Conservation (phyloP, 2,329 filamentous ascomycete genomes). For the Raffaelea albimanens region DNA sequence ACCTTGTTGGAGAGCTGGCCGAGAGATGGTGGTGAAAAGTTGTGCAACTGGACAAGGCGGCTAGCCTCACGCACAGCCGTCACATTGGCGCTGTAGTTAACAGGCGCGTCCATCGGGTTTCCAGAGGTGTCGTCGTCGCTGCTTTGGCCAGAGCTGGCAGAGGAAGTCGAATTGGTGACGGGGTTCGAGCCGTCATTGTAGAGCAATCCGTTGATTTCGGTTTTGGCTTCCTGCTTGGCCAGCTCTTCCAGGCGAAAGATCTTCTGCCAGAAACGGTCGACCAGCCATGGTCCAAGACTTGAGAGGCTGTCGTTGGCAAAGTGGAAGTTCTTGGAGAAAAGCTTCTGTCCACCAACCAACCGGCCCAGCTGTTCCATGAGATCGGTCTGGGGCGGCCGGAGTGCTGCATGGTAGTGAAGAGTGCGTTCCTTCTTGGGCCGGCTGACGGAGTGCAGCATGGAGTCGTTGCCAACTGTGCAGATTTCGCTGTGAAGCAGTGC, state of each 20-base stretch:
- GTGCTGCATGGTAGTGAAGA: slow-evolving; percentile 40
- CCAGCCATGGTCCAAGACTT: slow-evolving; percentile 73
- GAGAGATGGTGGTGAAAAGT: slow-evolving; percentile 26
- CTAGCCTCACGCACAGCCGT: slow-evolving; percentile 49
- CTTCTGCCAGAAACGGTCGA: slow-evolving; percentile 71
- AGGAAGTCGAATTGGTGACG: slow-evolving; percentile 28
- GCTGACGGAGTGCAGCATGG: slow-evolving; percentile 46
- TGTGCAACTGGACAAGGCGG: slow-evolving; percentile 42
- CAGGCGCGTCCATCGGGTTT: not conserved
- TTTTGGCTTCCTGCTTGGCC: slow-evolving; percentile 49
- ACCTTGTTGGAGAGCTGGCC: slow-evolving; percentile 64
- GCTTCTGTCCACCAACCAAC: slow-evolving; percentile 27
- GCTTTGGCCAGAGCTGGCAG: not conserved
- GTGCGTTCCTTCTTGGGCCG: slow-evolving; percentile 51
- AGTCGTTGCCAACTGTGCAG: slow-evolving; percentile 54
- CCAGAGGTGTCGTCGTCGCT: not conserved
- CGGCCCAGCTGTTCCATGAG: slow-evolving; percentile 50
- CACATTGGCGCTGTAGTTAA: slow-evolving; percentile 20
- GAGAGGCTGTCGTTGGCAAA: slow-evolving; percentile 51
- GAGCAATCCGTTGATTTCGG: slow-evolving; percentile 21
- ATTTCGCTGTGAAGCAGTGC: slow-evolving; percentile 71
- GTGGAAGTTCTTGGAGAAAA: slow-evolving; percentile 47
- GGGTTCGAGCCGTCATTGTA: slow-evolving; percentile 19
- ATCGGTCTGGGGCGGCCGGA: slow-evolving; percentile 48
- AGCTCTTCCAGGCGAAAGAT: slow-evolving; percentile 54